Base-by-base conservation (phyloP, 2,329 filamentous ascomycete genomes). In the Tolypocladium paradoxum region DNA sequence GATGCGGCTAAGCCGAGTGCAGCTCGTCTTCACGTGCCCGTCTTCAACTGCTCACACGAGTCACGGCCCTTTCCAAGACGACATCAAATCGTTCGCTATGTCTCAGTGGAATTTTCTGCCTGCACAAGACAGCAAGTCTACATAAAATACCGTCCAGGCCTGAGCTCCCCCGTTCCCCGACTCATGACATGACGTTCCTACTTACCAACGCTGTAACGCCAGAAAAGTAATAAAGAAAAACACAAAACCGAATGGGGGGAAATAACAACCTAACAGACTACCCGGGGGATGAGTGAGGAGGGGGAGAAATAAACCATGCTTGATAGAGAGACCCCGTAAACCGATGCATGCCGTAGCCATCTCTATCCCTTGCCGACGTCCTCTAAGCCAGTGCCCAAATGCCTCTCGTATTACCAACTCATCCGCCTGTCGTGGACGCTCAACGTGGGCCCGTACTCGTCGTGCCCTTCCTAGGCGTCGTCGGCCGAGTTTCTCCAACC, bases 401-500 rank as follows among this genome's bases (percentile, higher is more conserved):
- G 5, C 43, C 16, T 47, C 27, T 33, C 43, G 18, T 47, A 9
- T 20, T 46, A 46, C 24, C 31, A 6, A n/a, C 27, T 46, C 24
- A 46, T 46, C 43, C 11, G n/a, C 27, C 31, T n/a, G 9, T 31
- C 14, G 24, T 27, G 31, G 27, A 46, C 27, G 43, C 18, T 24
- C 27, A 20, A 20, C 8, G 20, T 31, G 43, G 12, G 20, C 3
- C 27, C 43, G 27, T 20, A 31, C 43, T 16, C 27, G 40, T 27
- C 3, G 11, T 8, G 6, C 2, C 9, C 14, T 22, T 12, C 40
- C 55, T 59, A 61, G 27, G 50, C 35, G 33, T 56, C 49, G 49
- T 55, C 53, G 27, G 45, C 27, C 46, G 53, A 43, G 35, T 11
- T 53, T 48, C 56, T 53, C 62, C 57, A 63, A 40, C 55, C 59